Evolutionary conservation across 2,329 filamentous ascomycete species (phyloP).

Genomic region (Beauveria scarabaeidicola): DNA sequence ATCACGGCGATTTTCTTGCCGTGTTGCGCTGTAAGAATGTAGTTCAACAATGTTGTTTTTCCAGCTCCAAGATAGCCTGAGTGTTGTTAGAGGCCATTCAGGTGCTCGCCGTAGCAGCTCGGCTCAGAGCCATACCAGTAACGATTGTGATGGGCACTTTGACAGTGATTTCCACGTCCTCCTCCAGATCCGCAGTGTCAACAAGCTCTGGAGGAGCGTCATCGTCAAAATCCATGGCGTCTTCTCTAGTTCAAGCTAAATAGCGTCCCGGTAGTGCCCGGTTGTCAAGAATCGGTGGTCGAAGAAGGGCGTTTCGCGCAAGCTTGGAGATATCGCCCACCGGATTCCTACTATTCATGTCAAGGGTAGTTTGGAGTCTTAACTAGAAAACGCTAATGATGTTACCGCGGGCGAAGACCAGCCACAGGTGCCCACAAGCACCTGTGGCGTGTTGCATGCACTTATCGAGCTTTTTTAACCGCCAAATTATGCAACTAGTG

Average conservation of each 20-base stretch:
- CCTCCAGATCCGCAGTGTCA: constrained; percentile 30
- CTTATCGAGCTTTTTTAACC: constrained; percentile 15
- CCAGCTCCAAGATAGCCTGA: constrained; percentile 88
- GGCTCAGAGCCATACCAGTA: constrained; percentile 47
- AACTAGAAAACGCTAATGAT: background rate
- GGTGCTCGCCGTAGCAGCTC: background rate
- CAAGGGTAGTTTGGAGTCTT: background rate
- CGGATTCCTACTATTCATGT: background rate
- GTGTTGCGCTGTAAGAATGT: constrained; percentile 89
- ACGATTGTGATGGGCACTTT: constrained; percentile 82
- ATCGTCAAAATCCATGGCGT: constrained; percentile 54
- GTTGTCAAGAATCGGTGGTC: background rate
- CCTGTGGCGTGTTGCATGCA: constrained; percentile 14
- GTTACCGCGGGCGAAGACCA: constrained; percentile 4
- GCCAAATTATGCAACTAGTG: constrained; percentile 15
- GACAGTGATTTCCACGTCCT: constrained; percentile 37
- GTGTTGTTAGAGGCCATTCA: background rate
- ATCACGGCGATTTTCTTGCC: constrained; percentile 98
- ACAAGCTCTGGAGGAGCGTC: constrained; percentile 60
- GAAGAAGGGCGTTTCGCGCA: background rate
- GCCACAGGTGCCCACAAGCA: constrained; percentile 9
- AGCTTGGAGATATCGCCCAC: background rate
- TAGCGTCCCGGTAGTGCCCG: background rate
- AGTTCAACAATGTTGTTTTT: constrained; percentile 92
- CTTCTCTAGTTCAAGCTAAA: background rate